Base-by-base conservation (phyloP, 2,329 filamentous ascomycete species). In the Hawksworthiomyces lignivorus region DNA sequence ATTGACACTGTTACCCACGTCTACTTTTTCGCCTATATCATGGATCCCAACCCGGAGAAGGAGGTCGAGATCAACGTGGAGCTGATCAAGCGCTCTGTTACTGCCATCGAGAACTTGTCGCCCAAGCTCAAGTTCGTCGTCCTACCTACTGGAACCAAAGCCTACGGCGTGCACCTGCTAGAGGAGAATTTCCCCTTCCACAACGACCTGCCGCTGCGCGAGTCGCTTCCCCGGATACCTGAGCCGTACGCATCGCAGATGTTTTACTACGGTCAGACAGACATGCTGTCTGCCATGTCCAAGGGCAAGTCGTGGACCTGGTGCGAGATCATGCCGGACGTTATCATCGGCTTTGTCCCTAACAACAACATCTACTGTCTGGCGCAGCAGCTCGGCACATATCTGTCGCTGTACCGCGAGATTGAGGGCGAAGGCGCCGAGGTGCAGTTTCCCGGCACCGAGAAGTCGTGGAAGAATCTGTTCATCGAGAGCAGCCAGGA, bases 181-280 rank as follows among this genome's bases (percentile, higher is more conserved):
- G 53, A 56, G 27, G 41, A 43, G 15, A 37, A 52, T 8, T 54
- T 55, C 42, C 55, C 52, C 28, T 54, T 54, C 42, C 56, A 53
- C 43, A 52, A 55, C 43, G 51, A 51, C 49, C 58, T 58, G 12
- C 65, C 66, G 0, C 49, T 67, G 32, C 55, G 55, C 22, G 65
- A 69, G 52, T 54, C 56, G 10, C 48, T 59, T 21, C 62, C 61
- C 1, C 60, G 62, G n/a, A 60, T 69, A 26, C 61, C 63, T 2
- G 59, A 63, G 40, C 64, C 63, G 1, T 61, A 60, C 37, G 62
- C 61, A 2, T 61, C 61, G 10, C 57, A 66, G 44, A 62, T 69
- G 46, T 69, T 69, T 54, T 69, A 70, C 53, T 69, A 69, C 49
- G 56, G 51, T n/a, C 64, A 69, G 52, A 58, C 61, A 17, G 67